Evolutionary conservation across 768 basidiomycete genomes (phyloP), one percentile per base, ranked within the genome.

Genomic region (Suillus placidus): DNA sequence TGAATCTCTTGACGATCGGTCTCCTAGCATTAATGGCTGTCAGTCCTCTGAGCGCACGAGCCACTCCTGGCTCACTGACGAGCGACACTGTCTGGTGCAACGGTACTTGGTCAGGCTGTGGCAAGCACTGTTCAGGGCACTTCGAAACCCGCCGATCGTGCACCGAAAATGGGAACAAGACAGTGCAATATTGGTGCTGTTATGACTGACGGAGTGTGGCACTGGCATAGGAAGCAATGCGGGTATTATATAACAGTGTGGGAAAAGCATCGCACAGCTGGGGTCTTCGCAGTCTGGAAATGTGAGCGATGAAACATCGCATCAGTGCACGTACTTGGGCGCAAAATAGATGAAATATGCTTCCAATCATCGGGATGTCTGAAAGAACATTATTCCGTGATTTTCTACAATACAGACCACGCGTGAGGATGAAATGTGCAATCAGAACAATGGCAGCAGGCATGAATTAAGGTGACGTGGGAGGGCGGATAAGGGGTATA

Each of bases 401-500:
- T 40, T 43, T 65, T 69, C 68, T 78, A 76, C 68, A 68, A 74
- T 76, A 78, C 75, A 76, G 71, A 73, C 6, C 18, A 67, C 66
- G 67, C 67, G 66, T 68, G 70, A 69, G 75, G 75, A 77, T 72
- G 68, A 71, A 69, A 70, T 69, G 74, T 74, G 74, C 69, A 64
- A 65, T 63, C 65, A 55, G 40, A 68, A 68, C 58, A 60, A 63
- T 62, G 56, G 74, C 70, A 76, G 68, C 71, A 74, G 66, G 66
- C 70, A 74, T 68, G 66, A 69, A 32, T 65, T 70, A 76, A 72
- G 69, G 73, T 76, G 66, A 69, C 68, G 63, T 66, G 66, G 63
- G 65, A 55, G 67, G 62, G 55, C 32, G 58, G 67, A 66, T 56
- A 63, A 69, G 60, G 51, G 26, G 62, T 37, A 60, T 32, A 66